These are phyloP conservation scores for Capillidium heterosporum DNA, from an alignment of 371 early-diverging fungal species.

Conservation along the genomic window DNA sequence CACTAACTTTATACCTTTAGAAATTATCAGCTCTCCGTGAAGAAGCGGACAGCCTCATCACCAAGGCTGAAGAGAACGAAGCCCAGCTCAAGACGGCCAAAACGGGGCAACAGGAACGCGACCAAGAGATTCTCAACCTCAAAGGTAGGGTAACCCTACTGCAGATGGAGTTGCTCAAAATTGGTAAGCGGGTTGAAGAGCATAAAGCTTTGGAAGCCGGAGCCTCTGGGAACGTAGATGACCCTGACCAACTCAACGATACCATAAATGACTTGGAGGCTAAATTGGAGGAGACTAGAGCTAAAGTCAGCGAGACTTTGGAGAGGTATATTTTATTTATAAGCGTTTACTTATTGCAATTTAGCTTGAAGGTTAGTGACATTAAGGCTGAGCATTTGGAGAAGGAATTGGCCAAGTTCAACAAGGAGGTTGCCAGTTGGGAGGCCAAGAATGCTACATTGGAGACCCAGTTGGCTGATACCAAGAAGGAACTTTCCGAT, in stretches of 20 bases:
- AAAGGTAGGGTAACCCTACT: conserved; percentile 2
- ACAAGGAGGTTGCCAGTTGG: neutral
- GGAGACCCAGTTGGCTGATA: neutral
- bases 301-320: conserved; percentile 1
- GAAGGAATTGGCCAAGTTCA: neutral
- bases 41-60: neutral
- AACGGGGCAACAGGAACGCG: conserved; percentile 1
- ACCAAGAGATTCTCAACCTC: conserved; percentile 4
- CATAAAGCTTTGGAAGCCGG: conserved; percentile 3
- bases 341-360: neutral
- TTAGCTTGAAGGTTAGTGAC: neutral
- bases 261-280: conserved; percentile 2
- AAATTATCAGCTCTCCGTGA: conserved; percentile 4
- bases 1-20: neutral
- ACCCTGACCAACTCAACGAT: conserved; percentile 5
- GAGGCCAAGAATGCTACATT: neutral
- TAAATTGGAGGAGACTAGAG: neutral
- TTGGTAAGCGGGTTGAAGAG: conserved; percentile 3
- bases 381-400: conserved; percentile 5
- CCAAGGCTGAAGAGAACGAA: conserved; percentile 4
- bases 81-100: conserved; percentile 1
- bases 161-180: conserved; percentile 3
- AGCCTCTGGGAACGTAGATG: neutral
- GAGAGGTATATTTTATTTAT: conserved; percentile 1
- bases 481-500: conserved; percentile 5